Evolutionary conservation across 2,329 filamentous ascomycete species (phyloP).

Genomic region (Pseudohalonectria lignicola): DNA sequence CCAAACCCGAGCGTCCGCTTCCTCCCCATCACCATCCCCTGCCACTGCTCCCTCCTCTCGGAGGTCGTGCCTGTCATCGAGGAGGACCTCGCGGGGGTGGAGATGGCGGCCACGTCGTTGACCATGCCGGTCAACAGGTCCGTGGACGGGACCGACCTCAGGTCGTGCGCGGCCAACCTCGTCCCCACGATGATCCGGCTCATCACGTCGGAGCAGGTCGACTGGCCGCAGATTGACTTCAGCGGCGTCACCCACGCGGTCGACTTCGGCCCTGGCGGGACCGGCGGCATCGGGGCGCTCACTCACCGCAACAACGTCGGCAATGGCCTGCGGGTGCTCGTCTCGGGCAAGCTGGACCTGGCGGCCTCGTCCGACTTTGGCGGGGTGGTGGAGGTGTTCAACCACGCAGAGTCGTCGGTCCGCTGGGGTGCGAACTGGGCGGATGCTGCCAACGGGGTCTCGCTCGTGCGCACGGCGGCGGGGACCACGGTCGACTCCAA

Average conservation of each 20-base stretch:
- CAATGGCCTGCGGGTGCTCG: constrained; percentile 89
- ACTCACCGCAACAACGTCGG: constrained; percentile 99
- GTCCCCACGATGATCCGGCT: constrained; percentile 80
- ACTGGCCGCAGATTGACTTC: constrained; percentile 94
- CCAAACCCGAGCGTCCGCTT: constrained; percentile 95
- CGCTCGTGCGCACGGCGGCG: too few relatives aligned
- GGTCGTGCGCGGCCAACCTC: constrained; percentile 61
- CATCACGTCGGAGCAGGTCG: constrained; percentile 86
- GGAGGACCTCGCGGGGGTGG: constrained; percentile 68
- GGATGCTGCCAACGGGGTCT: too few relatives aligned
- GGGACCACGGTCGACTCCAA: not conserved
- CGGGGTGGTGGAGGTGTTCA: constrained; percentile 95
- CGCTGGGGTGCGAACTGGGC: constrained; percentile 82
- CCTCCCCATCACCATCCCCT: constrained; percentile 91
- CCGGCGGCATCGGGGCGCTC: constrained; percentile 87
- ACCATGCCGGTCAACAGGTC: constrained; percentile 85
- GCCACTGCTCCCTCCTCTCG: constrained; percentile 93
- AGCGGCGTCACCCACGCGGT: constrained; percentile 84
- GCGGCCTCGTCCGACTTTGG: constrained; percentile 81
- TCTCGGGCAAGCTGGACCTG: constrained; percentile 83
- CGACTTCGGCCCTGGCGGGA: constrained; percentile 93
- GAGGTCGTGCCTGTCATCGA: constrained; percentile 75
- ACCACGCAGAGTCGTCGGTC: constrained; percentile 88
- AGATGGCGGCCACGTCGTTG: constrained; percentile 59
- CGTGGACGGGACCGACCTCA: constrained; percentile 75